Percentiles rank a stretch among this genome's conserved stretches.
Evolutionary conservation across 768 basidiomycete species (phyloP).

Genomic region (Lactifluus subvellereus): DNA sequence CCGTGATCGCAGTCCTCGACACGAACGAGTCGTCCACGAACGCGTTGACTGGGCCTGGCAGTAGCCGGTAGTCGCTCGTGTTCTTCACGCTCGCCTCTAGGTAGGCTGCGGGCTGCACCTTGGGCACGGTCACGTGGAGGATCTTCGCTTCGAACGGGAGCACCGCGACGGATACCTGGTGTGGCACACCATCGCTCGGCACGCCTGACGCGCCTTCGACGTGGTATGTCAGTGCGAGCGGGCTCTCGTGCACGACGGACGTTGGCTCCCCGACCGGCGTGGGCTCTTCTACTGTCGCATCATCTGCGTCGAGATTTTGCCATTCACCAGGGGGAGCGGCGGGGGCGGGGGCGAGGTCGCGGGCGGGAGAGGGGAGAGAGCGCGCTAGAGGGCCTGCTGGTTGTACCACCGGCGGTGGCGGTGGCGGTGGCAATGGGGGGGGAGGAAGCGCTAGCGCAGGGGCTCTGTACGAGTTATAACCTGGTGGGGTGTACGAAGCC

Average conservation of each 20-base stretch:
- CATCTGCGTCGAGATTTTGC: background rate
- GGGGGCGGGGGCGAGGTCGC: too few relatives aligned
- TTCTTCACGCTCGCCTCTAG: conserved; percentile 45
- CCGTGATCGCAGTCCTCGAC: conserved; percentile 42
- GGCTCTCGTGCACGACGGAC: conserved; percentile 45
- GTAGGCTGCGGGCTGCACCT: conserved; percentile 44
- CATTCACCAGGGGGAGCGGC: background rate
- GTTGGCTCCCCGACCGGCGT: conserved; percentile 31
- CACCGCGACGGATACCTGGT: conserved; percentile 47
- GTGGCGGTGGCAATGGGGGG: background rate
- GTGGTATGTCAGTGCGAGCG: conserved; percentile 46
- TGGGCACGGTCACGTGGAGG: conserved; percentile 46
- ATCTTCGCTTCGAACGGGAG: conserved; percentile 27
- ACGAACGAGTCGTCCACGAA: conserved; percentile 55
- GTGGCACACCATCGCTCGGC: conserved; percentile 48
- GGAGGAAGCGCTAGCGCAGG: background rate
- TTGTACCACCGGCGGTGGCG: background rate
- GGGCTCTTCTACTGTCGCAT: background rate
- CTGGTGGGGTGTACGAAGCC: too few relatives aligned
- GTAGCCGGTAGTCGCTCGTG: conserved; percentile 49
- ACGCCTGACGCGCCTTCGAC: conserved; percentile 48
- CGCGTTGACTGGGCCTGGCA: conserved; percentile 49
- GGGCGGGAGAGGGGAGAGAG: too few relatives aligned
- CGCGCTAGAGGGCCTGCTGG: background rate
- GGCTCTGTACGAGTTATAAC: background rate